Evolutionary conservation across 805 yeast species (phyloP).

Genomic region (Ogataea sp.): DNA sequence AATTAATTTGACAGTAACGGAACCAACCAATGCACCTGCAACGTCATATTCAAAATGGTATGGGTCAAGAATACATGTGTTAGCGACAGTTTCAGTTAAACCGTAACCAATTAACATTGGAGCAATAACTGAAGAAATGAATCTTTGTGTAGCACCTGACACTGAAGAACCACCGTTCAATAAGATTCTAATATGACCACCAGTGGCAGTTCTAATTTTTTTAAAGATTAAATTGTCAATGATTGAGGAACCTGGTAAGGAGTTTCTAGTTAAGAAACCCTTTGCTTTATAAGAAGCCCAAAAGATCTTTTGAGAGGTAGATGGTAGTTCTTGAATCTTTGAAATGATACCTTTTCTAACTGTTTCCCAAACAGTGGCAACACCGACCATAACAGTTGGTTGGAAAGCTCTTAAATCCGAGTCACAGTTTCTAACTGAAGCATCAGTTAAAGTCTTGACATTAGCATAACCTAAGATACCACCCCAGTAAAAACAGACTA

Average conservation of each 20-base stretch:
- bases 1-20: conserved; percentile 79
- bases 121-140: conserved; percentile 65
- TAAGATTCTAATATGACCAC: conserved; percentile 69
- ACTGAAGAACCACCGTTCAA: conserved; percentile 94
- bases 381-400: conserved; percentile 97
- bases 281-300: conserved; percentile 85
- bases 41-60: conserved; percentile 60
- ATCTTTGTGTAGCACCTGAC: conserved; percentile 71
- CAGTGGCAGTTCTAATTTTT: conserved; percentile 88
- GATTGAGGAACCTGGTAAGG: conserved; percentile 65
- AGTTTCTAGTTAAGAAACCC: conserved; percentile 48
- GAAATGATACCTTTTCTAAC: conserved; percentile 86
- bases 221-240: conserved; percentile 74
- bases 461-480: conserved; percentile 81
- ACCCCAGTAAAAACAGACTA: conserved; percentile 82
- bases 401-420: conserved; percentile 83
- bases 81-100: conserved; percentile 92
- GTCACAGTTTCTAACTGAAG: conserved; percentile 72
- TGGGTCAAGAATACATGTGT: conserved; percentile 64
- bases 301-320: conserved; percentile 66
- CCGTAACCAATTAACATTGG: conserved; percentile 95
- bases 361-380: conserved; percentile 97
- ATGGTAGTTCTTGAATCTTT: conserved; percentile 61
- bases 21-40: conserved; percentile 77
- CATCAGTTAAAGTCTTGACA: conserved; percentile 83